Evolutionary conservation across 768 basidiomycete species (phyloP).

Genomic region (Pleurotus platypus): DNA sequence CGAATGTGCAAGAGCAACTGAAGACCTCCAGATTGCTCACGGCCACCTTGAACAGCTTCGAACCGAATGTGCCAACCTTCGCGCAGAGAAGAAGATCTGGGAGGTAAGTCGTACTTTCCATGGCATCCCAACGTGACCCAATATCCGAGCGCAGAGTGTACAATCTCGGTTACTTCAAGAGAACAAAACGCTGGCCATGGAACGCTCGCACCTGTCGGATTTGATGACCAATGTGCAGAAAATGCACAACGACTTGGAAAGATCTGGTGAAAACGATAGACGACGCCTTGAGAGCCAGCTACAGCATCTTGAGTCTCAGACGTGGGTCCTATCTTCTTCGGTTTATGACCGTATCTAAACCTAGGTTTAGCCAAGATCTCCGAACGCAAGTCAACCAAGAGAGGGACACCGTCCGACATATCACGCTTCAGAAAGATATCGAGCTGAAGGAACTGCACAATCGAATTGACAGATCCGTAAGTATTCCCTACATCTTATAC

Average conservation of each 20-base stretch:
- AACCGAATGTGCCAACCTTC: slow-evolving; percentile 82
- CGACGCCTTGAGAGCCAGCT: slow-evolving; percentile 77
- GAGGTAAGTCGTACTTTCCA: slow-evolving; percentile 51
- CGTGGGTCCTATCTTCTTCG: slow-evolving; percentile 34
- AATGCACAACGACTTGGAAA: slow-evolving; percentile 86
- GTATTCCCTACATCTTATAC: slow-evolving; percentile 18
- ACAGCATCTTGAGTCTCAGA: slow-evolving; percentile 74
- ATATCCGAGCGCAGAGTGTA: slow-evolving; percentile 48
- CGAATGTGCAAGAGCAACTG: slow-evolving; percentile 63
- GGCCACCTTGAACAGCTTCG: slow-evolving; percentile 71
- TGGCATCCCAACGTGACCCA: slow-evolving; percentile 6
- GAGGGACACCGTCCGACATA: slow-evolving; percentile 67
- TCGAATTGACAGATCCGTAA: slow-evolving; percentile 67
- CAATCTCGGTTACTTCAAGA: slow-evolving; percentile 83
- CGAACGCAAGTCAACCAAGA: slow-evolving; percentile 68
- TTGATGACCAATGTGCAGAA: slow-evolving; percentile 87
- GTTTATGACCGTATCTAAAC: not conserved
- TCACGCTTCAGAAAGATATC: slow-evolving; percentile 77
- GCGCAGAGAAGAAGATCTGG: slow-evolving; percentile 93
- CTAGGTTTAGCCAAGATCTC: slow-evolving; percentile 61
- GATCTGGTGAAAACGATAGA: slow-evolving; percentile 79
- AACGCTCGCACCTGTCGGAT: slow-evolving; percentile 82
- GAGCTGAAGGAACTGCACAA: slow-evolving; percentile 73
- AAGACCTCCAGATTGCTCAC: slow-evolving; percentile 59
- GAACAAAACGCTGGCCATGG: slow-evolving; percentile 74